Base-by-base conservation (phyloP, 2,329 filamentous ascomycete species). In the Diaporthe humulicola region DNA sequence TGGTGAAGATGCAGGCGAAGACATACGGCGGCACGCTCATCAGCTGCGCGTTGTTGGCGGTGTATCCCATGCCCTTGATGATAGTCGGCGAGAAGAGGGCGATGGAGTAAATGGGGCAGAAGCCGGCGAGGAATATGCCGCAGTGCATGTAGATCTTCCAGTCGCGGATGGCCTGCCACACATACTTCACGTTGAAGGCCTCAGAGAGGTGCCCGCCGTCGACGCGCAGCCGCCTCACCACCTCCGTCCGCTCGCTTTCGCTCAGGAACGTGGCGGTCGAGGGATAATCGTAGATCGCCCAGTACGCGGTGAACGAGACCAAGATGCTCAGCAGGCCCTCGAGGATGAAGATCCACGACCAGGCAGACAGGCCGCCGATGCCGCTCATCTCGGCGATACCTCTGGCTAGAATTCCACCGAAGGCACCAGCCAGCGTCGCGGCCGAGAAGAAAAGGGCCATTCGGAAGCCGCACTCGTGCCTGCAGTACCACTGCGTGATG, bases 271-370 rank as follows among this genome's bases (percentile, higher is more conserved):
- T 85, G 66, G 88, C 87, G 17, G 81, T 85, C 19, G 82, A 83
- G 6, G 91, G 91, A 79, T 90, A 93, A 80, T 93, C 91, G 75
- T 89, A 84, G 79, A 93, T 89, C 60, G 85, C 36, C 70, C 57
- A 75, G 73, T 67, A 75, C 5, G 70, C 70, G 1, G 61, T 40
- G 30, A 69, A 58, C 2, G 91, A 92, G 66, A 89, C 84, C 42
- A 86, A 2, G 6, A 90, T 81, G 8, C 88, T 89, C 30, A 86
- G 78, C 28, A 89, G 74, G 40, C 89, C 89, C 81, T 94, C 92
- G 4, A 95, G 84, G 74, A 95, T 93, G 81, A 96, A 96, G 70
- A 96, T 95, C 94, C 93, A 95, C 2, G 90, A 87, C 94, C 94
- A 96, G 1, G 93, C 93, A 83, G 38, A 87, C 67, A 83, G 81